phyloP scores from a whole-genome alignment of 257 asterid species.

The Nyctanthes arbortristis region DNA sequence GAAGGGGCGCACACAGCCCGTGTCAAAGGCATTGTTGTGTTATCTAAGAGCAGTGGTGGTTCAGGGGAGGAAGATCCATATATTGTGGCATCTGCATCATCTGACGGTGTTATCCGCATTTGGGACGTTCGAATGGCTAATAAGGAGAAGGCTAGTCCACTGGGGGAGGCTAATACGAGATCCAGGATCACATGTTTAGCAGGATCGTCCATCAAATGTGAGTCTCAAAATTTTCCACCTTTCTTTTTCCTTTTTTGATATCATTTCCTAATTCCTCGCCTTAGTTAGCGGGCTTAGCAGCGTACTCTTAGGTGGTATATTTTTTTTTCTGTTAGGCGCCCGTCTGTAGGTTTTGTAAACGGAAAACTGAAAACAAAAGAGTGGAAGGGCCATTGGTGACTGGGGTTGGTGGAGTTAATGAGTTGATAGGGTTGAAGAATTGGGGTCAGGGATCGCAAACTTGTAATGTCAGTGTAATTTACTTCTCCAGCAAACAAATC shows the following conservation, averaged over 20 bases:
- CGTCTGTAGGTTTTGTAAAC: too few relatives aligned
- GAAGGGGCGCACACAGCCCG: constrained; percentile 88
- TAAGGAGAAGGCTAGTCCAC: constrained; percentile 53
- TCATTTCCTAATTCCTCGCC: too few relatives aligned
- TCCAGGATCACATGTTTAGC: constrained; percentile 97
- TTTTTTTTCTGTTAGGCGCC: too few relatives aligned
- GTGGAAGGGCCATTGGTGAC: too few relatives aligned
- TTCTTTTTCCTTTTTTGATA: neutral
- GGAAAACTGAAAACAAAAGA: too few relatives aligned
- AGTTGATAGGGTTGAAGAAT: too few relatives aligned
- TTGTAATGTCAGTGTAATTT: too few relatives aligned
- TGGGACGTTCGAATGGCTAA: constrained; percentile 85
- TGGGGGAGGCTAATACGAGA: constrained; percentile 69
- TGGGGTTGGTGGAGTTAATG: too few relatives aligned
- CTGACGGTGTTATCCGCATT: constrained; percentile 87
- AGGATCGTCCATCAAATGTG: constrained; percentile 75
- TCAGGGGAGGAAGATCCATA: constrained; percentile 59
- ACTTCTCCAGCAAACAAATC: too few relatives aligned
- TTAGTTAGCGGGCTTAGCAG: too few relatives aligned
- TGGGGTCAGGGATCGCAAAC: too few relatives aligned
- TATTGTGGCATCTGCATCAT: constrained; percentile 86
- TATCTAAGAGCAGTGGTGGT: constrained; percentile 45
- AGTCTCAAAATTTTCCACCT: constrained; percentile 43
- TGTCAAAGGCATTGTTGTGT: constrained; percentile 78
- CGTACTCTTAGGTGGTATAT: too few relatives aligned